phyloP scores from a whole-genome alignment of 768 basidiomycete genomes.

The Postia placenta region DNA sequence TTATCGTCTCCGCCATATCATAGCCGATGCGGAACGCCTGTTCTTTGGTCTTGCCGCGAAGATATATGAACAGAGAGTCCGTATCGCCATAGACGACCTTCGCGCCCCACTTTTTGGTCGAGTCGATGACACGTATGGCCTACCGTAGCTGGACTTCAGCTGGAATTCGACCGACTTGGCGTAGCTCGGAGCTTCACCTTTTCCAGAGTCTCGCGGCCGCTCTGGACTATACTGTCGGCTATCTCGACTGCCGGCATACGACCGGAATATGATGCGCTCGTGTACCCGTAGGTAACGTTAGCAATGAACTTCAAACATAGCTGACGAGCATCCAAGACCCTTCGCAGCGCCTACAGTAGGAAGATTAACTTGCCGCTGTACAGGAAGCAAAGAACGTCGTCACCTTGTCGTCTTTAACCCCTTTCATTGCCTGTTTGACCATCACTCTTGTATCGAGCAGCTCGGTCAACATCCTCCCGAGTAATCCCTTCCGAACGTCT shows the following conservation, averaged over 20 bases:
- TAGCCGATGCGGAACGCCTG: constrained; percentile 91
- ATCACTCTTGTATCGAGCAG: constrained; percentile 93
- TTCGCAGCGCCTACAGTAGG: constrained; percentile 63
- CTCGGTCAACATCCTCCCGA: constrained; percentile 90
- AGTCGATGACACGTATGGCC: constrained; percentile 80
- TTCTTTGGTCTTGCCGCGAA: constrained; percentile 88
- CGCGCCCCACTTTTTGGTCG: constrained; percentile 80
- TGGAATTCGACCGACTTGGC: too few relatives aligned
- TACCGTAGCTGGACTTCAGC: constrained; percentile 24
- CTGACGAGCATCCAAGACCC: constrained; percentile 86
- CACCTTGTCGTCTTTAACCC: constrained; percentile 69
- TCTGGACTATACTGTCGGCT: constrained; percentile 97
- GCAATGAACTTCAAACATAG: constrained; percentile 91
- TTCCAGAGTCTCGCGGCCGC: constrained; percentile 90
- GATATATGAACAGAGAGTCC: constrained; percentile 88
- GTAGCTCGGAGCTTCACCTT: constrained; percentile 64
- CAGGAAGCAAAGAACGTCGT: too few relatives aligned
- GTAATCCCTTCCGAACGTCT: constrained; percentile 73
- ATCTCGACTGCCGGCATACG: constrained; percentile 98
- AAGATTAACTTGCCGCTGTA: too few relatives aligned
- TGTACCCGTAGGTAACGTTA: constrained; percentile 96
- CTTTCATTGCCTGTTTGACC: constrained; percentile 97
- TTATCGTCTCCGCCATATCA: constrained; percentile 87
- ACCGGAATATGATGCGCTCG: constrained; percentile 89
- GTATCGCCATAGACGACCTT: constrained; percentile 95